Conservation (phyloP, 148 eudicot genomes). For the Euryodendron excelsum region DNA sequence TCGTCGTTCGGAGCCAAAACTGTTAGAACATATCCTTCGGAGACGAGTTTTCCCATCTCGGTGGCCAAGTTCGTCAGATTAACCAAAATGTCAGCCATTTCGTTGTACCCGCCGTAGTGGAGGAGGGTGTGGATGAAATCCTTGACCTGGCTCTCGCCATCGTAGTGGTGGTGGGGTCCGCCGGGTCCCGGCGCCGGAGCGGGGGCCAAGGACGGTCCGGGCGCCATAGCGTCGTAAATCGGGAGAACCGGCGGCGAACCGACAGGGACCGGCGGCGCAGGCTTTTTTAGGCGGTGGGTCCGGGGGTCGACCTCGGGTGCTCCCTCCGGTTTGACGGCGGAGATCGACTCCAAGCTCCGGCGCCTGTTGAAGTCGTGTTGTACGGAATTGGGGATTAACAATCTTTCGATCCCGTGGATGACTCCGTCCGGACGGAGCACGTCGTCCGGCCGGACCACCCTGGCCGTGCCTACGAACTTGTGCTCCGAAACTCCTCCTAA, state of each 20-base stretch:
- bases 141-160: slow-evolving; percentile 26
- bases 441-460: slow-evolving; percentile 29
- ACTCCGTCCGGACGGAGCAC: slow-evolving; percentile 44
- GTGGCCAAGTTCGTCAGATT: slow-evolving; percentile 23
- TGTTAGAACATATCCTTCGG: slow-evolving; percentile 25
- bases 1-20: slow-evolving; percentile 25
- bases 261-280: slow-evolving; percentile 30
- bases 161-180: slow-evolving; percentile 20
- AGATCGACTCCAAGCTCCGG: slow-evolving; percentile 41
- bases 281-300: slow-evolving; percentile 31
- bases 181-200: slow-evolving; percentile 20
- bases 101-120: slow-evolving; percentile 24
- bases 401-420: slow-evolving; percentile 46
- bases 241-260: slow-evolving; percentile 50
- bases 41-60: slow-evolving; percentile 21
- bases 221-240: slow-evolving; percentile 50
- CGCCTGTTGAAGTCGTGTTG: slow-evolving; percentile 49
- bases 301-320: slow-evolving; percentile 57
- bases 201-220: slow-evolving; percentile 36
- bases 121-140: slow-evolving; percentile 26
- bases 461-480: slow-evolving; percentile 35
- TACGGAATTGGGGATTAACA: slow-evolving; percentile 44
- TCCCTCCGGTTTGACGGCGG: slow-evolving; percentile 55
- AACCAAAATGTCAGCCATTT: slow-evolving; percentile 27
- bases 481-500: slow-evolving; percentile 11